Evolutionary conservation across 169 alveolate species (phyloP), one percentile per base, ranked within the genome.

Genomic region (Eimeria maxima): DNA sequence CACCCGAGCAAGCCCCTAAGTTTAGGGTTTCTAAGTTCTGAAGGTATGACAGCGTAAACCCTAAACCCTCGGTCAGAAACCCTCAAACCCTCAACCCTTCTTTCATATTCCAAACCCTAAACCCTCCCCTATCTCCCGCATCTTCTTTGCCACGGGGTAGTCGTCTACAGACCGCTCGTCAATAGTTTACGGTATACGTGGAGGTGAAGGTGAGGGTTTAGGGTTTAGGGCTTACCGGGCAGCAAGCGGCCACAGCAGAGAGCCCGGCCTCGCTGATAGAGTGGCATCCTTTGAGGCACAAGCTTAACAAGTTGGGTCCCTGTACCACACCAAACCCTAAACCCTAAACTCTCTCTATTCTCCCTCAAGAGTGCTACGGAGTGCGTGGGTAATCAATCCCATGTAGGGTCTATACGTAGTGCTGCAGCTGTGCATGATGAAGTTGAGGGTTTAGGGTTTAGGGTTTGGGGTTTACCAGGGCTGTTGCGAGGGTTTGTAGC

Each of bases 1-100:
- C 95, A 3, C 90, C 95, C 29, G 94, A 94, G 65, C 96, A 94
- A 57, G 74, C 74, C 16, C 96, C 96, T 33, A 94, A 63, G 57
- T 94, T 94, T 76, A 94, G 47, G 2, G 89, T 45, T 27, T 57
- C 45, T 16, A 94, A 24, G 45, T 94, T 83, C 96, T 94, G 87
- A 16, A 13, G 55, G 18, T 3, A 2, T 24, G 13, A 63, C 83
- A 27, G 55, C 63, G 50, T 22, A 71, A 71, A 71, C 83, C 83
- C 83, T 71, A 71, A 71, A 71, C 83, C 83, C 83, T 71, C 47
- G 27, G 16, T 33, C 47, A 14, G 4, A 71, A 27, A 6, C 83
- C 83, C 83, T 33, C 27, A 33, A 71, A 27, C 3, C 5, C 42
- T 13, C 18, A 90, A 65, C 47, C 63, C 44, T 20, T n/a, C 50